Evolutionary conservation across 768 basidiomycete genomes (phyloP).

Genomic region (Lanmaoa rubissima): DNA sequence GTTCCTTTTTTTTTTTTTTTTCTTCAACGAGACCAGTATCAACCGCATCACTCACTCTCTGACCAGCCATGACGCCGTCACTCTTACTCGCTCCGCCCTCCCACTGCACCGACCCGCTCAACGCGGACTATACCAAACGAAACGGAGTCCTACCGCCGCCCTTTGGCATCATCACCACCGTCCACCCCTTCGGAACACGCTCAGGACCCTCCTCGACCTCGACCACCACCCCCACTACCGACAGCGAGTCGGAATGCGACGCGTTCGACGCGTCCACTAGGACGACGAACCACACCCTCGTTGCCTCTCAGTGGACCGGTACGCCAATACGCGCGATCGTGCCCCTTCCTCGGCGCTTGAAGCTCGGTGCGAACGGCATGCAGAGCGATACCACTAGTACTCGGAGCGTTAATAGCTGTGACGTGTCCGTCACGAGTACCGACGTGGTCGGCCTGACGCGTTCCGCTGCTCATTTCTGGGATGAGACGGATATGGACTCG

Average conservation of each 20-base stretch:
- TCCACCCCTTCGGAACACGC: not conserved
- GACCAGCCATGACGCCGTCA: slow-evolving; percentile 7
- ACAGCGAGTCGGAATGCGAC: not conserved
- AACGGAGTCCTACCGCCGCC: not conserved
- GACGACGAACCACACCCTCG: not conserved
- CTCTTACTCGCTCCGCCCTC: not conserved
- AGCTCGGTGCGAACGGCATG: not conserved
- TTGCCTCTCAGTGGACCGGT: slow-evolving; percentile 15
- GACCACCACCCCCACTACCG: not conserved
- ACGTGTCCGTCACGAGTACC: not conserved
- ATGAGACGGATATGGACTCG: not conserved
- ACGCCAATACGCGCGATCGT: slow-evolving; percentile 24
- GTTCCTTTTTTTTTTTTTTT: too few relatives aligned
- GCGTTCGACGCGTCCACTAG: not conserved
- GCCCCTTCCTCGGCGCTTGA: slow-evolving; percentile 18
- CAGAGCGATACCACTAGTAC: not conserved
- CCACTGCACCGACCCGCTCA: not conserved
- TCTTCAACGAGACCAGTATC: too few relatives aligned
- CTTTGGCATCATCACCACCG: not conserved
- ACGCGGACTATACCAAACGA: slow-evolving; percentile 4
- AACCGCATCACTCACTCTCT: too few relatives aligned
- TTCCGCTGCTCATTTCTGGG: not conserved
- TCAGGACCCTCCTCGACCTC: not conserved
- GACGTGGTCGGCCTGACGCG: not conserved
- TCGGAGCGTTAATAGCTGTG: not conserved